Evolutionary conservation across 345 rosid genomes (phyloP).

Genomic region (Populus deltoides): DNA sequence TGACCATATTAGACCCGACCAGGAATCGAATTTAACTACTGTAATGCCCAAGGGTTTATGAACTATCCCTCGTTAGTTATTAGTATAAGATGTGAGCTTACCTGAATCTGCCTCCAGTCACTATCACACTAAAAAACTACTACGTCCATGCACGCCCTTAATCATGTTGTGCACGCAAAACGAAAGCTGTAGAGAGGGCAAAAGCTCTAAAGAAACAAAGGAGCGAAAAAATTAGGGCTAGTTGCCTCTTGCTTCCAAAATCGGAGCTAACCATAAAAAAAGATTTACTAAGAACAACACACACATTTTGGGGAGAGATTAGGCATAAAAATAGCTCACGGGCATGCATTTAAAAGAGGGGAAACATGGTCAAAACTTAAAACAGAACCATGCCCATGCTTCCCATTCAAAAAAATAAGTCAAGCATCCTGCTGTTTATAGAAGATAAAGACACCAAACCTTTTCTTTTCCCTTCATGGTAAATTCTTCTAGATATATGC

Average conservation of each 20-base stretch:
- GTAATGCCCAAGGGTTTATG: too few relatives aligned
- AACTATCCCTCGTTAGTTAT: too few relatives aligned
- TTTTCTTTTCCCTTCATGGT: not conserved
- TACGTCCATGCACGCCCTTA: conserved; percentile 21
- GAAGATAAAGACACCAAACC: not conserved
- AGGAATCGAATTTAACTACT: too few relatives aligned
- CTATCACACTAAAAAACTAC: not conserved
- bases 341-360: not conserved
- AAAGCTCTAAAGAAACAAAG: not conserved
- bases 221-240: not conserved
- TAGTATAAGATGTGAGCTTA: not conserved
- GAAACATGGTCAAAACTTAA: too few relatives aligned
- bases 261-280: not conserved
- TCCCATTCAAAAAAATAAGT: too few relatives aligned
- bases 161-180: conserved; percentile 39
- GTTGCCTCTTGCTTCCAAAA: conserved; percentile 17
- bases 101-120: not conserved
- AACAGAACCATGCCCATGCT: too few relatives aligned
- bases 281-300: too few relatives aligned
- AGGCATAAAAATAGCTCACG: not conserved
- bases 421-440: too few relatives aligned
- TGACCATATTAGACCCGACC: too few relatives aligned
- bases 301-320: too few relatives aligned
- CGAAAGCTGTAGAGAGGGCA: not conserved
- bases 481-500: not conserved